Conservation (phyloP, 257 asterid genomes). For the Rubia yunnanensis region DNA sequence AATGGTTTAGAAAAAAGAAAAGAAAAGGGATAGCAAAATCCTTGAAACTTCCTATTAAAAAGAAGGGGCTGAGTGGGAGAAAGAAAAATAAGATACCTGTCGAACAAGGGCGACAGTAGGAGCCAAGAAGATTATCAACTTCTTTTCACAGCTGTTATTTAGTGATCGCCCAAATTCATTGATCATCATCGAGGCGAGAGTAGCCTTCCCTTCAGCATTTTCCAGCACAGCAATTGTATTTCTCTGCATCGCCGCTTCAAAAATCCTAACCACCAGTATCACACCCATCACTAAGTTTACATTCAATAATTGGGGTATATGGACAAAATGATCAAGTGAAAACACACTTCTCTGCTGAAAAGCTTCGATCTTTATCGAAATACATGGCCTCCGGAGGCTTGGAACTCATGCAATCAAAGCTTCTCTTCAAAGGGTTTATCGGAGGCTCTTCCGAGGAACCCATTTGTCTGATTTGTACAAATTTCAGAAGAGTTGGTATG, state of each 20-base stretch:
- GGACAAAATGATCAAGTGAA: background rate
- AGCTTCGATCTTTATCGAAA: slow-evolving; percentile 17
- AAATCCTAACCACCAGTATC: slow-evolving; percentile 31
- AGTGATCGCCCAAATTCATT: slow-evolving; percentile 53
- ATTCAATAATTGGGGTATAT: background rate
- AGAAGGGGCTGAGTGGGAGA: background rate
- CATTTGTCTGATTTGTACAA: slow-evolving; percentile 23
- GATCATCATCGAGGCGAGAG: slow-evolving; percentile 60
- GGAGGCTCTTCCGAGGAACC: slow-evolving; percentile 19
- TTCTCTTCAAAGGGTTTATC: slow-evolving; percentile 35
- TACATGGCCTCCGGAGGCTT: slow-evolving; percentile 28
- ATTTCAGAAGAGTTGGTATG: background rate
- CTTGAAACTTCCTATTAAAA: background rate
- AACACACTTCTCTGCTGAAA: slow-evolving; percentile 43
- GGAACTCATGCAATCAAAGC: slow-evolving; percentile 25
- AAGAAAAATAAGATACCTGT: slow-evolving; percentile 35
- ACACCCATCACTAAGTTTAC: background rate
- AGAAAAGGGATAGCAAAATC: background rate
- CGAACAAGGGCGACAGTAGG: slow-evolving; percentile 85
- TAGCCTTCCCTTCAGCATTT: slow-evolving; percentile 45
- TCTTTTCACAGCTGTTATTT: slow-evolving; percentile 36
- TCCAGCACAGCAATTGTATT: slow-evolving; percentile 70
- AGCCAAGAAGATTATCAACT: slow-evolving; percentile 57
- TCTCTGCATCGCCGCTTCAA: slow-evolving; percentile 64
- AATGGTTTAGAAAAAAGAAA: background rate